Evolutionary conservation across 257 asterid species (phyloP).

Genomic region (Solanum corneliomulleri): DNA sequence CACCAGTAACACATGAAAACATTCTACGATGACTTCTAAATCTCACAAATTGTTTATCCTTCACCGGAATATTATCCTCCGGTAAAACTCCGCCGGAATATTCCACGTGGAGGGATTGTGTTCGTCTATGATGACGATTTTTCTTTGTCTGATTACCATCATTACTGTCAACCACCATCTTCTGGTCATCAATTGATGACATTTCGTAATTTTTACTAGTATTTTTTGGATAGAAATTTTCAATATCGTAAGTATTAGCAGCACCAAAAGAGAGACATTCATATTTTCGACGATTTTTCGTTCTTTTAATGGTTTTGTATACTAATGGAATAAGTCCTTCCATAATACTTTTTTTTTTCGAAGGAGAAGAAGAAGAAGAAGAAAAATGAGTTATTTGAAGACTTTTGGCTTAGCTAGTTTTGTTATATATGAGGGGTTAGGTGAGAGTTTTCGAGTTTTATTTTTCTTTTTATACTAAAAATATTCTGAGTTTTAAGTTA

Average conservation of each 20-base stretch:
- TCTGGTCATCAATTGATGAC: background rate
- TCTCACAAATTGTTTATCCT: constrained; percentile 34
- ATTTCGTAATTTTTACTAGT: background rate
- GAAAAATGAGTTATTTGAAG: background rate
- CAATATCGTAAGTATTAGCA: background rate
- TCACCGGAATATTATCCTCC: background rate
- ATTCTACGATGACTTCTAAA: constrained; percentile 37
- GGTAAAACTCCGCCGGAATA: background rate
- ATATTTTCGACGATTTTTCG: background rate
- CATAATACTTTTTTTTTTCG: background rate
- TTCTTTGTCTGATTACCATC: background rate
- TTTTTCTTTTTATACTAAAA: background rate
- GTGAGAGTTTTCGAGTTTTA: background rate
- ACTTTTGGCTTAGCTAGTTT: background rate
- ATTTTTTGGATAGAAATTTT: constrained; percentile 3
- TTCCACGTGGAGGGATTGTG: background rate
- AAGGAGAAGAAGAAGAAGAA: background rate
- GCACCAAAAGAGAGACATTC: constrained; percentile 4
- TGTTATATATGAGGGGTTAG: background rate
- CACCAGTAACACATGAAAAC: constrained; percentile 48
- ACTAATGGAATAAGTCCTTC: constrained; percentile 14
- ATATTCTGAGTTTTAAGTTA: background rate
- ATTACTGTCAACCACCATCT: background rate
- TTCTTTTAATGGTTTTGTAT: constrained; percentile 5
- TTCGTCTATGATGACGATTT: constrained; percentile 8